Conservation (phyloP, 257 asterid species). For the Cruciata laevipes region DNA sequence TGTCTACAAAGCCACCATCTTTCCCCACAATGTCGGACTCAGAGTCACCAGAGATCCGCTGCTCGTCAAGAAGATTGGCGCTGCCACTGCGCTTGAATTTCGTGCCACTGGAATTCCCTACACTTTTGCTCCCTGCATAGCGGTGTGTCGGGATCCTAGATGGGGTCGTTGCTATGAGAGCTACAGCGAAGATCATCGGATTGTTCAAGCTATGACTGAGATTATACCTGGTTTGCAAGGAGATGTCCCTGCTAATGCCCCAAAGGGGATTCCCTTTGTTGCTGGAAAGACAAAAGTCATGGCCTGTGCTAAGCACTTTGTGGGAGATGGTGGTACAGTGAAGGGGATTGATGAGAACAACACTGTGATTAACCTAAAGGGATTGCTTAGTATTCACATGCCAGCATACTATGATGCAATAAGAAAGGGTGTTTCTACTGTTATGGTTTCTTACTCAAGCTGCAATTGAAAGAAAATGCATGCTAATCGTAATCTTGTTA, state of each 20-base stretch:
- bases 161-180: conserved; percentile 98
- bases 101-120: conserved; percentile 68
- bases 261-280: conserved; percentile 57
- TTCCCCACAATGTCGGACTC: conserved; percentile 38
- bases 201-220: conserved; percentile 76
- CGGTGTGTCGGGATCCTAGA: conserved; percentile 89
- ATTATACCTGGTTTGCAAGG: conserved; percentile 94
- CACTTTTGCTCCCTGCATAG: conserved; percentile 53
- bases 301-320: conserved; percentile 67
- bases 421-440: conserved; percentile 57
- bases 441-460: conserved; percentile 73
- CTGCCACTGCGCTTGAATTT: conserved; percentile 70
- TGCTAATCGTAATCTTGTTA: conserved; percentile 48
- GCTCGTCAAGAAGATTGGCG: conserved; percentile 57
- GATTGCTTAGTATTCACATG: conserved; percentile 56
- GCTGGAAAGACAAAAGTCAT: conserved; percentile 66
- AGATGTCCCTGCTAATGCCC: conserved; percentile 48
- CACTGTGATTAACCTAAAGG: conserved; percentile 37
- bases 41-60: conserved; percentile 53
- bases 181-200: conserved; percentile 74
- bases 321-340: conserved; percentile 75
- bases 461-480: conserved; percentile 73
- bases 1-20: conserved; percentile 34
- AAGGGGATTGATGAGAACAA: conserved; percentile 54
- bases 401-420: conserved; percentile 58